Evolutionary conservation across 2,329 filamentous ascomycete genomes (phyloP), one percentile per base, ranked within the genome.

Genomic region (Juglanconis sp.): DNA sequence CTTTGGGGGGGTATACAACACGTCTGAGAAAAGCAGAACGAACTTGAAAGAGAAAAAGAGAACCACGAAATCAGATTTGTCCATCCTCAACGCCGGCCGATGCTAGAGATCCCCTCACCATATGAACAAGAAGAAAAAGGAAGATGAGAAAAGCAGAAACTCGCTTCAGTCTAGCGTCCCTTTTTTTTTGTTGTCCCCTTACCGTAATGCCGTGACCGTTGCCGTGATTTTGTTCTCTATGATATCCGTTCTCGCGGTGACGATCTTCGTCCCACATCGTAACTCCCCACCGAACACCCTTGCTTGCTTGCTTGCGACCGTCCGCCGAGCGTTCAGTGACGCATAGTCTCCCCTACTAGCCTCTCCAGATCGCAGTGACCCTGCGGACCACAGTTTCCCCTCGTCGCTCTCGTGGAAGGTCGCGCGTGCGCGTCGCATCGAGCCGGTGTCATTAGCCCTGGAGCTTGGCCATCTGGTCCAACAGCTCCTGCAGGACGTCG

Each of bases 401-500:
- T 24, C 31, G 17, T 47, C 15, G 31, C 15, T 24, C 53, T 7
- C 47, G 38, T 49, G n/a, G 9, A 17, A 36, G 42, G 11, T 32
- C 15, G 42, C 53, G 40, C 42, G 53, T 47, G 53, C 53, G 32
- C 35, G 53, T 47, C 53, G n/a, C 31, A 36, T 47, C 5, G 42
- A 55, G 32, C 36, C 24, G 17, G 24, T 8, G 13, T 36, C 34
- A 31, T 34, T 44, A 63, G 51, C 72, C 75, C 68, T 83, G 80
- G 52, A 96, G 79, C 80, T 96, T 96, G 68, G 87, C 90, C 76
- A 98, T 89, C 78, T 99, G 92, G 70, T 96, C 88, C 60, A 99
- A 82, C 60, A 98, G 79, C 64, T 92, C 88, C 74, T 96, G 89
- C 65, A 99, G 77, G 67, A 96, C 91, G 40, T 92, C 90, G 72